Conservation (phyloP, 805 yeast genomes). For the Maudiozyma turicensis region DNA sequence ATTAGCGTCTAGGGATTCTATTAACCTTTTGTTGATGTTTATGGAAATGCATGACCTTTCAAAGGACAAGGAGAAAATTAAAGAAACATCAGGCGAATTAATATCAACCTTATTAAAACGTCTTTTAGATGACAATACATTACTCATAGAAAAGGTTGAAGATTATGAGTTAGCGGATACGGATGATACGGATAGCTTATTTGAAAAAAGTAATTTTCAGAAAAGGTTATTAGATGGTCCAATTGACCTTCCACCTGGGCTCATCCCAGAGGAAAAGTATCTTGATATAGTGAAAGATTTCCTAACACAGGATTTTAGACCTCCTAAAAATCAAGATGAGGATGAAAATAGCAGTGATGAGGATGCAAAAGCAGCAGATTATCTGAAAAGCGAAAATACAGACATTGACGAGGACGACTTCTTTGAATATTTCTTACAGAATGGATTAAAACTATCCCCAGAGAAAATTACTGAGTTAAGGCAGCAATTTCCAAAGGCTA, state of each 20-base stretch:
- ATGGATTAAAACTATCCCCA: constrained; percentile 41
- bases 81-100: constrained; percentile 7
- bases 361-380: constrained; percentile 19
- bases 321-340: too few species aligned
- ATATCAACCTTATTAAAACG: constrained; percentile 5
- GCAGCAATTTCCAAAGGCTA: constrained; percentile 5
- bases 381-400: constrained; percentile 28
- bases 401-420: constrained; percentile 61
- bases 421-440: constrained; percentile 50
- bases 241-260: too few species aligned
- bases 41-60: not conserved
- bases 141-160: not conserved
- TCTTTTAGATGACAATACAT: constrained; percentile 2
- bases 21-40: not conserved
- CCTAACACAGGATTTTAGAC: too few species aligned
- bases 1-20: constrained; percentile 4
- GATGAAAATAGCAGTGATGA: constrained; percentile 25
- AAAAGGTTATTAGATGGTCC: not conserved
- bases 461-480: constrained; percentile 36
- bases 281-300: too few species aligned
- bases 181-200: not conserved
- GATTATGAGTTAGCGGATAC: not conserved
- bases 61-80: not conserved
- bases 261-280: too few species aligned
- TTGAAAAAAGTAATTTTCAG: not conserved